Percentiles rank a stretch among this genome's conserved stretches.
Evolutionary conservation across 2,329 filamentous ascomycete genomes (phyloP).

Genomic region (Sporothrix mexicana): DNA sequence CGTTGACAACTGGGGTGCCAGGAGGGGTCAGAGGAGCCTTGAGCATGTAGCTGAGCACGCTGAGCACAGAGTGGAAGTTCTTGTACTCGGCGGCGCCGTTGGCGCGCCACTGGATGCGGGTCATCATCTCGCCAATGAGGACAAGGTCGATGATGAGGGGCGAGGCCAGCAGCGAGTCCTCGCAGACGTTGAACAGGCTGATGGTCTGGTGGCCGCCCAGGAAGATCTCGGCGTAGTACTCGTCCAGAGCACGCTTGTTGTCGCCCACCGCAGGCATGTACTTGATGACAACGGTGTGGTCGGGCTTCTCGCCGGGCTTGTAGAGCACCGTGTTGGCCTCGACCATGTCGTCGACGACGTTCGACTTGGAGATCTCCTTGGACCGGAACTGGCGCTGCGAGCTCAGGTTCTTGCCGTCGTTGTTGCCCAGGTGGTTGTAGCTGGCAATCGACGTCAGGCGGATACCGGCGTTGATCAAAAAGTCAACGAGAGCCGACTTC

Average conservation of each 20-base stretch:
- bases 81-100: constrained; percentile 72
- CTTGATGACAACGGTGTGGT: constrained; percentile 99
- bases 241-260: constrained; percentile 97
- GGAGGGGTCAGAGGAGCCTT: constrained; percentile 93
- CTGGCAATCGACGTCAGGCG: constrained; percentile 97
- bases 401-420: constrained; percentile 98
- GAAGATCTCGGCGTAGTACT: constrained; percentile 99
- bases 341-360: constrained; percentile 99
- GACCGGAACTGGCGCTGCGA: constrained; percentile 98
- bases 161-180: constrained; percentile 94
- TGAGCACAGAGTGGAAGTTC: constrained; percentile 96
- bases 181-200: constrained; percentile 97
- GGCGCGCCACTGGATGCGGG: constrained; percentile 90
- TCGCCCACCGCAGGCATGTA: constrained; percentile 99
- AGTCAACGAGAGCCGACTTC: constrained; percentile 98
- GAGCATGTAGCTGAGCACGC: constrained; percentile 98
- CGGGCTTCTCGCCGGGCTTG: constrained; percentile 88
- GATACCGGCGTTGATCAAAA: constrained; percentile 97
- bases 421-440: constrained; percentile 99
- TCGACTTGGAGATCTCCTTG: constrained; percentile 99
- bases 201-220: constrained; percentile 98
- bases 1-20: constrained; percentile 93
- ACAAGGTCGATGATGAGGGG: constrained; percentile 97
- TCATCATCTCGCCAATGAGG: constrained; percentile 95
- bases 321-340: constrained; percentile 93